These are phyloP conservation scores for Beauveria pseudobassiana DNA, from an alignment of 2,329 filamentous ascomycete genomes.

Conservation along the genomic window DNA sequence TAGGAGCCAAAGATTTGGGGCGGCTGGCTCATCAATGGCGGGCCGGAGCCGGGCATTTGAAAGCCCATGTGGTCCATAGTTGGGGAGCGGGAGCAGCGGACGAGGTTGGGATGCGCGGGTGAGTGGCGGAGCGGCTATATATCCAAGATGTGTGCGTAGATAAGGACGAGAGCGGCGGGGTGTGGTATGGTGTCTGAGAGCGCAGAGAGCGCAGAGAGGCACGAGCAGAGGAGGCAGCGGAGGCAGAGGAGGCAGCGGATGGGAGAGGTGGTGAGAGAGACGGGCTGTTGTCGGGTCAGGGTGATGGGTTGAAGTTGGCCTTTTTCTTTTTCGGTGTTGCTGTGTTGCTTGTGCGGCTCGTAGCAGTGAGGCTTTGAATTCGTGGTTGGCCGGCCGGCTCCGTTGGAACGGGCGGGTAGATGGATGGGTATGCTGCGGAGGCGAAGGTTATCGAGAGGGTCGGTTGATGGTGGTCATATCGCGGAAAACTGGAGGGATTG, in stretches of 20 bases:
- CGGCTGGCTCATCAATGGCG: slow-evolving; percentile 55
- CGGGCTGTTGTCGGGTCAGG: too few species aligned
- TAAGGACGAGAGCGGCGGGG: neutral
- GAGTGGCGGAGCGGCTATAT: neutral
- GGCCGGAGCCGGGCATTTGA: slow-evolving; percentile 48
- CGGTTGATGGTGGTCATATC: neutral
- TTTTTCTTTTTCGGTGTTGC: too few species aligned
- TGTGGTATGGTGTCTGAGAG: neutral
- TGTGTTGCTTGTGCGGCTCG: too few species aligned
- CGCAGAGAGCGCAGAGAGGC: neutral
- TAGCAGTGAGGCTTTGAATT: neutral
- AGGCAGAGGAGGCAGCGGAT: too few species aligned
- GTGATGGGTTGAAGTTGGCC: too few species aligned
- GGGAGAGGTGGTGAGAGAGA: too few species aligned
- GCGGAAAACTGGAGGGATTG: neutral
- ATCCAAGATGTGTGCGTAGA: neutral
- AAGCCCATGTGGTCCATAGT: slow-evolving; percentile 49
- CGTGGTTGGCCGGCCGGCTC: neutral
- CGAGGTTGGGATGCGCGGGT: neutral
- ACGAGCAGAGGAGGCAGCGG: too few species aligned
- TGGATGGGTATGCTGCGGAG: neutral
- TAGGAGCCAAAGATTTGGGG: slow-evolving; percentile 64
- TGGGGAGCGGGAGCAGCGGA: neutral
- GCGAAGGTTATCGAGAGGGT: neutral
- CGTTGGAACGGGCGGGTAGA: neutral